Base-by-base conservation (phyloP, 257 asterid genomes). In the Nicotiana noctiflora region DNA sequence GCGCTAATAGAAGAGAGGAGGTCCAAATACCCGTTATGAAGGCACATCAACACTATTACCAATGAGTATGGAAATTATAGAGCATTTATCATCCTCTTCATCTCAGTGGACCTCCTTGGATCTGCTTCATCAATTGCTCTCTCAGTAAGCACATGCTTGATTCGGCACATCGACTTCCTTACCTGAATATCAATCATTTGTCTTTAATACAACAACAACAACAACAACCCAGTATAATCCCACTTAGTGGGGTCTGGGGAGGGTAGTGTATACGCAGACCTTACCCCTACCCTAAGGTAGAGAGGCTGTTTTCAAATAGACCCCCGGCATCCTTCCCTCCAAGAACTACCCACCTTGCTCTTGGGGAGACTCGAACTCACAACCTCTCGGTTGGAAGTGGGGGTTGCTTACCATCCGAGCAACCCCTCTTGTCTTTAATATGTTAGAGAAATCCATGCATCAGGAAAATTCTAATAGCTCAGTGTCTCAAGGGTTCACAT, bases 101-200 rank as follows among this genome's bases (percentile, higher is more conserved):
- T 92, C 89, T 94, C 98, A 18, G 92, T 84, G 15, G 98, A 94
- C 84, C 98, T 89, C 86, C 98, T 86, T 13, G 95, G 93, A 84
- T 96, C 99, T 7, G 97, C 83, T 86, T 96, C 99, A 40, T 86
- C 98, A 34, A 94, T 90, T 18, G 99, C 99, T 90, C 99, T 91
- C 92, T 95, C 98, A 0, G 98, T 96, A 13, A 94, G 90, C 31
- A 93, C 98, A 25, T 95, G 99, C 84, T 95, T 95, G 85, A 95
- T 89, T 56, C 99, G 91, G 87, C 98, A 93, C 98, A 93, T 94
- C 25, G 98, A 90, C 84, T 92, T 94, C 64, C 94, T 86, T 49
- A 95, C 97, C 99, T 95, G 93, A 80, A 85, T 75, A 79, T 37
- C 25, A 65, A 81, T 34, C 74, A 81, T 40, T 14, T 6, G n/a